Base-by-base conservation (phyloP, 768 basidiomycete species). In the Hydnomerulius pinastri region DNA sequence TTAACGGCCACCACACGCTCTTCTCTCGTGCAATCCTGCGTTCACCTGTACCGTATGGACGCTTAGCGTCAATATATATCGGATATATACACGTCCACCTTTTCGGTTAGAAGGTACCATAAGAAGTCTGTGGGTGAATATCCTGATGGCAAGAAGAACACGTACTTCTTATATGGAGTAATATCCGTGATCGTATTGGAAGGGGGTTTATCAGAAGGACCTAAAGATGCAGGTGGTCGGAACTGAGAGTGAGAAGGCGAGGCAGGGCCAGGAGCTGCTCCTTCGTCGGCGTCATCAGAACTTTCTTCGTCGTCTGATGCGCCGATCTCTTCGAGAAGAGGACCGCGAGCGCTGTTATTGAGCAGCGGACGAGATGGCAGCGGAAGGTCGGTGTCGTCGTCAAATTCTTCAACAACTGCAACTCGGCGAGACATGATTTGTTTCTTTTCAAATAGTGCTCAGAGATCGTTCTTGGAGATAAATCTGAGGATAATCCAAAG, bases 11-110 rank as follows among this genome's bases (percentile, higher is more conserved):
- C 92, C 94, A 94, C 24, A 98, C 68, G 50, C 87, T 80, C 70
- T 89, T 87, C 47, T 78, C 77, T 23, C 93, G 79, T 24, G 85
- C 74, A 48, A 98, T 83, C 42, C 96, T 80, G 33, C 96, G 84
- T 57, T 88, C 83, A 17, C 93, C 92, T 5, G 80, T 86, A 4
- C 84, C 83, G 67, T 91, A 90, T 1, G 94, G 85, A 2, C 87
- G 86, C 67, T 98, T 97, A 29, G 95, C 94, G 70, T 98, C 96
- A 49, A 98, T 82, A 70, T 98, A 98, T 63, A 98, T 89, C 5
- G 96, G 96, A 68, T 98, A 99, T 63, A 98, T 83, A 60, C 90
- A 91, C 38, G 92, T 87, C 95, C 95, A 97, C 61, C 94, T 12
- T 46, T 51, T 37, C 25, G 25, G 17, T 45, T 27, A 46, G 43